A percentile compares a stretch with the other conserved stretches of the same genome.
Evolutionary conservation across 108 stramenopile genomes (phyloP).

Genomic region (Conticribra weissflogii): DNA sequence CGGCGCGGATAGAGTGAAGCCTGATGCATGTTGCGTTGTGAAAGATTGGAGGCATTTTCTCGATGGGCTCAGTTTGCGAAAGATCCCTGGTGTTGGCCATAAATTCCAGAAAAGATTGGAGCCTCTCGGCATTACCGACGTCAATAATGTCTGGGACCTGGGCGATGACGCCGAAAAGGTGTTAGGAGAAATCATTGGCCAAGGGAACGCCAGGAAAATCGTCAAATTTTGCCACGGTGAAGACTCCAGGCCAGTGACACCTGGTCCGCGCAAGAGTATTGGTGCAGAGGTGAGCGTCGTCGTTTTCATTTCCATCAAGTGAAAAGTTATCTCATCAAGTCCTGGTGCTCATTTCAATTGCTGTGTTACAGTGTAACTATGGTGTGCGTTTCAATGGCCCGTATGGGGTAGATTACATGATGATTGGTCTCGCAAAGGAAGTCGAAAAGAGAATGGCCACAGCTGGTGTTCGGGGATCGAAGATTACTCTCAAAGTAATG

Average conservation of each 20-base stretch:
- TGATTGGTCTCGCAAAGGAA: conserved; percentile 82
- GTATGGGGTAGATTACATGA: conserved; percentile 80
- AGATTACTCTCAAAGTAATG: conserved; percentile 89
- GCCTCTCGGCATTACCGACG: conserved; percentile 55
- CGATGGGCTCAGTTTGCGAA: conserved; percentile 65
- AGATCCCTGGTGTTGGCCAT: conserved; percentile 90
- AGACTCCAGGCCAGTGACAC: conserved; percentile 83
- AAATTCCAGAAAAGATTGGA: conserved; percentile 69
- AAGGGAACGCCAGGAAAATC: conserved; percentile 74
- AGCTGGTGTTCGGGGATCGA: conserved; percentile 64
- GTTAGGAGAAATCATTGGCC: conserved; percentile 70
- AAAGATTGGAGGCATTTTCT: conserved; percentile 64
- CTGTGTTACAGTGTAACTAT: conserved; percentile 73
- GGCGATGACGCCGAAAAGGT: conserved; percentile 57
- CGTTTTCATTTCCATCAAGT: not conserved
- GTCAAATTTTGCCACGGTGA: conserved; percentile 72
- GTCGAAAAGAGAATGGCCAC: conserved; percentile 75
- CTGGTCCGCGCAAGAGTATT: conserved; percentile 82
- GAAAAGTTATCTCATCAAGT: not conserved
- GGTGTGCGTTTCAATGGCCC: conserved; percentile 91
- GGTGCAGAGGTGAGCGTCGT: conserved; percentile 70
- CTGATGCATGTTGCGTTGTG: conserved; percentile 79
- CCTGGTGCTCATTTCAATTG: not conserved
- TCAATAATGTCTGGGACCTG: conserved; percentile 86
- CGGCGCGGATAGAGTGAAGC: conserved; percentile 90